Conservation (phyloP, 108 stramenopile species). For the Cyclostephanos invisitatus region DNA sequence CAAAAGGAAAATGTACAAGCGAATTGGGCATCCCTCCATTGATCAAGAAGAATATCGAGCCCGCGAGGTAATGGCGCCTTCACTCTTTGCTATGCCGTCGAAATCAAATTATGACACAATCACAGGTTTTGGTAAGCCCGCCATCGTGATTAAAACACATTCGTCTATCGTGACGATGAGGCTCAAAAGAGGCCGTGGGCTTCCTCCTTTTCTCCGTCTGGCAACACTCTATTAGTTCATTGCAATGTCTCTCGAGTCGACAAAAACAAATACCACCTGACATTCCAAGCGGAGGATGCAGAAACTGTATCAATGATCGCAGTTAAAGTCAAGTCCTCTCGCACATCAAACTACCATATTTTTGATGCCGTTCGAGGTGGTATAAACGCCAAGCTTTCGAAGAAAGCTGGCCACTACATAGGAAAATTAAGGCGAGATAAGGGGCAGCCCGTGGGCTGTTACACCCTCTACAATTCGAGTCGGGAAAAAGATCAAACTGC, state of each 20-base stretch:
- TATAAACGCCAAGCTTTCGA: constrained; percentile 49
- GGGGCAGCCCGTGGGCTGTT: constrained; percentile 48
- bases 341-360: constrained; percentile 63
- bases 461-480: constrained; percentile 37
- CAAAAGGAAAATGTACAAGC: constrained; percentile 13
- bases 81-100: constrained; percentile 21
- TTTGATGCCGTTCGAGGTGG: constrained; percentile 70
- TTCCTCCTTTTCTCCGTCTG: neutral
- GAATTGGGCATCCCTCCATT: constrained; percentile 22
- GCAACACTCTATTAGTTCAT: constrained; percentile 10
- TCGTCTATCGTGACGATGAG: neutral
- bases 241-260: constrained; percentile 28
- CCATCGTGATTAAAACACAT: neutral
- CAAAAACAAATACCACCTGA: constrained; percentile 20
- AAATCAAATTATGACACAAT: constrained; percentile 17
- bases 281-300: constrained; percentile 21
- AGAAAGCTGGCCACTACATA: constrained; percentile 73
- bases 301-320: constrained; percentile 35
- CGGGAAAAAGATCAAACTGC: constrained; percentile 61
- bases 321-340: constrained; percentile 30
- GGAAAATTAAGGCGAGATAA: constrained; percentile 60
- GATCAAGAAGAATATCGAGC: constrained; percentile 1
- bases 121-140: constrained; percentile 10
- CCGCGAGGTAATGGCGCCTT: neutral
- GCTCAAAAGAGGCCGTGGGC: neutral